phyloP scores from a whole-genome alignment of 768 basidiomycete genomes.

The Mycena rosella region DNA sequence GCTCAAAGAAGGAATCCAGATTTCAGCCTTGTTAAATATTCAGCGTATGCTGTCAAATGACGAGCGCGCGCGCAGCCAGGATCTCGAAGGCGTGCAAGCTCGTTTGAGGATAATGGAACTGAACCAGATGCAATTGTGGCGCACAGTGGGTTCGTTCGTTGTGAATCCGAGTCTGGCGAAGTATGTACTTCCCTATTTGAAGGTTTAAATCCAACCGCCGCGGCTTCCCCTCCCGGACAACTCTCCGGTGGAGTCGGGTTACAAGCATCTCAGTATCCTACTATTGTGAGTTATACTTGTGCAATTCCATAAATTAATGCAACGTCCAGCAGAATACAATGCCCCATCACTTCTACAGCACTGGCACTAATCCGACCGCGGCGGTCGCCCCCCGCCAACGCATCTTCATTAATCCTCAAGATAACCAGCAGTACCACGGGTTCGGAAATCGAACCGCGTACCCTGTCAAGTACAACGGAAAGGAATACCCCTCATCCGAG shows the following conservation, averaged over 20 bases:
- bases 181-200: too few relatives aligned
- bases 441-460: slow-evolving; percentile 45
- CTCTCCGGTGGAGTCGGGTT: too few relatives aligned
- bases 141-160: background rate
- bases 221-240: too few relatives aligned
- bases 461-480: slow-evolving; percentile 1
- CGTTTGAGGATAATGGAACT: background rate
- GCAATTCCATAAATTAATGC: too few relatives aligned
- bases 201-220: background rate
- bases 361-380: too few relatives aligned
- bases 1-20: background rate
- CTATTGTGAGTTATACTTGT: too few relatives aligned
- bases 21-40: slow-evolving; percentile 10
- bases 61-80: background rate
- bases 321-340: too few relatives aligned
- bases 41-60: slow-evolving; percentile 8
- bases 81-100: background rate
- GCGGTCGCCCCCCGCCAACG: background rate
- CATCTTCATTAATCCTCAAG: background rate
- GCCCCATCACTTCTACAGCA: too few relatives aligned
- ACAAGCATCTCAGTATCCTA: too few relatives aligned
- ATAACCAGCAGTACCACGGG: background rate
- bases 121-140: background rate
- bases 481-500: background rate
- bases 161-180: background rate